phyloP scores from a whole-genome alignment of 257 asterid genomes.

The Paulownia fortunei region DNA sequence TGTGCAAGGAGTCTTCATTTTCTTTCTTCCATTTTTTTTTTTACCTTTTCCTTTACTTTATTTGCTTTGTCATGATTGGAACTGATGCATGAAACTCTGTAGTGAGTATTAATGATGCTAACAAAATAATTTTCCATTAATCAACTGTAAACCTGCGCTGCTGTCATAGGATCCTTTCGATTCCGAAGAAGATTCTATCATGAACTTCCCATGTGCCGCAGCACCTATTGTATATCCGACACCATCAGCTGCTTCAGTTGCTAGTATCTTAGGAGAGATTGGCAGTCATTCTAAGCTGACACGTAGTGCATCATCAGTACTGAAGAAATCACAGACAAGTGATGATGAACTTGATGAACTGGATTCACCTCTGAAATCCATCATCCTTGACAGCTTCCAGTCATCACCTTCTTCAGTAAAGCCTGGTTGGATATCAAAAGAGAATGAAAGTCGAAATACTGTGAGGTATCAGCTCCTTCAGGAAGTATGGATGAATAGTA shows the following conservation, averaged over 20 bases:
- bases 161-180: slow-evolving; percentile 53
- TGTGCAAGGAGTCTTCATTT: no score
- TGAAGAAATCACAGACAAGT: no score
- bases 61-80: not conserved
- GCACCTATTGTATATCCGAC: no score
- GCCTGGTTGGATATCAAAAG: slow-evolving; percentile 39
- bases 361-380: slow-evolving; percentile 64
- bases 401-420: slow-evolving; percentile 44
- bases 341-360: no score
- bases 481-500: slow-evolving; percentile 60
- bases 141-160: not conserved
- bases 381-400: slow-evolving; percentile 37
- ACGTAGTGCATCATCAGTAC: no score
- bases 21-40: not conserved
- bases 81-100: no score
- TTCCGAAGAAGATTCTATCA: slow-evolving; percentile 50
- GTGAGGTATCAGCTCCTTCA: slow-evolving; percentile 74
- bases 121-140: no score
- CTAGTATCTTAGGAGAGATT: no score
- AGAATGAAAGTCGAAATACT: slow-evolving; percentile 36
- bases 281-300: no score
- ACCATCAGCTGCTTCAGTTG: no score
- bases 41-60: not conserved
- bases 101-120: no score
- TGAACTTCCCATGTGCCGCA: slow-evolving; percentile 67